A percentile compares a stretch with the other conserved stretches of the same genome.
These are phyloP conservation scores for Candida lessepsii DNA, from an alignment of 805 yeast species.

Conservation along the genomic window DNA sequence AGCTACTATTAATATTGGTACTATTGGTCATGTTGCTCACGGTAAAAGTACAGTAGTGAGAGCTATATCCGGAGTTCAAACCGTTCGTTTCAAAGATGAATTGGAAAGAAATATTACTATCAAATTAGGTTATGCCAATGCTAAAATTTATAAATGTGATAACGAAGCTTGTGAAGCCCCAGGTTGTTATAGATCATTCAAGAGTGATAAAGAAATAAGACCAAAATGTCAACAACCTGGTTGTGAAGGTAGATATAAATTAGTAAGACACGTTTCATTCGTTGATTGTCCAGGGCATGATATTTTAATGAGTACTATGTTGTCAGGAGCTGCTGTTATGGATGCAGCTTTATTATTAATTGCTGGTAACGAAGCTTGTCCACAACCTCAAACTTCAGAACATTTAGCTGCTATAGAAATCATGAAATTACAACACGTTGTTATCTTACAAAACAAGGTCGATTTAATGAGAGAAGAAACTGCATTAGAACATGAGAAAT, in stretches of 20 bases:
- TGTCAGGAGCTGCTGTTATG: slow-evolving; percentile 99
- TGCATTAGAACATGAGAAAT: slow-evolving; percentile 92
- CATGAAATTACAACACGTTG: slow-evolving; percentile 96
- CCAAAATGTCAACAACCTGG: slow-evolving; percentile 91
- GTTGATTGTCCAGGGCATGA: slow-evolving; percentile 99
- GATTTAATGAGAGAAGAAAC: slow-evolving; percentile 97
- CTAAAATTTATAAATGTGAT: slow-evolving; percentile 93
- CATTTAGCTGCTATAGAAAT: slow-evolving; percentile 99
- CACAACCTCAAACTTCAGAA: slow-evolving; percentile 99
- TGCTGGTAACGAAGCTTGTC: slow-evolving; percentile 99
- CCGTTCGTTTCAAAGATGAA: slow-evolving; percentile 98
- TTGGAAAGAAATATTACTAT: slow-evolving; percentile 98
- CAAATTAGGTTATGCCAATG: slow-evolving; percentile 98
- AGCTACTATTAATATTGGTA: slow-evolving; percentile 98
- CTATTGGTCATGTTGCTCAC: slow-evolving; percentile 95
- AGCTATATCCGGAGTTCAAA: slow-evolving; percentile 97
- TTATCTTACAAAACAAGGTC: slow-evolving; percentile 95
- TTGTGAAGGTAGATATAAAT: slow-evolving; percentile 82
- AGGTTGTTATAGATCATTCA: slow-evolving; percentile 90
- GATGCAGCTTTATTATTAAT: slow-evolving; percentile 95
- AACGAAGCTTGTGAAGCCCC: slow-evolving; percentile 87
- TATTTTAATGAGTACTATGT: slow-evolving; percentile 99
- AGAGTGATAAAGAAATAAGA: slow-evolving; percentile 89
- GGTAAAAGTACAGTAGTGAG: slow-evolving; percentile 92
- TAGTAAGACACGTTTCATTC: slow-evolving; percentile 95